These are phyloP conservation scores for Apiospora marii DNA, from an alignment of 2,329 filamentous ascomycete genomes.

Conservation along the genomic window DNA sequence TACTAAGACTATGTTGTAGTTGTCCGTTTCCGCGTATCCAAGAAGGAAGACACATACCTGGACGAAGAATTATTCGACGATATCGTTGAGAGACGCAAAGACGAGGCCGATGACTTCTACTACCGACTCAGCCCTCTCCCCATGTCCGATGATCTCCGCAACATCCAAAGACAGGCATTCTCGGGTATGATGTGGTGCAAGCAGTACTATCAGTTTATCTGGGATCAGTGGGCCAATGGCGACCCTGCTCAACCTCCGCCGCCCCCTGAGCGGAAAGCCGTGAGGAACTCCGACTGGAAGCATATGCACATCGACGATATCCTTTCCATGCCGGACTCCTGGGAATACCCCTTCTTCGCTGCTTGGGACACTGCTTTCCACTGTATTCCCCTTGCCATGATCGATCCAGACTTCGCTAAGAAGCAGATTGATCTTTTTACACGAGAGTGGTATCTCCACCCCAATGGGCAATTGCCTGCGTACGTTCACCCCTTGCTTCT, in stretches of 20 bases:
- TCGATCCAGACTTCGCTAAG: slow-evolving; percentile 97
- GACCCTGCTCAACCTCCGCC: slow-evolving; percentile 90
- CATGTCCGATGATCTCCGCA: slow-evolving; percentile 91
- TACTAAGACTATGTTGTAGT: slow-evolving; percentile 56
- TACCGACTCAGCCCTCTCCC: slow-evolving; percentile 90
- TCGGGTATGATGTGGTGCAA: slow-evolving; percentile 99
- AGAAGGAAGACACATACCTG: slow-evolving; percentile 76
- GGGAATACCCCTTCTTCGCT: slow-evolving; percentile 98
- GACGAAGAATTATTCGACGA: slow-evolving; percentile 95
- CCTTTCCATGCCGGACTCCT: slow-evolving; percentile 96
- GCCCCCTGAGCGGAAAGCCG: slow-evolving; percentile 77
- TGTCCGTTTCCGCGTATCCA: slow-evolving; percentile 88
- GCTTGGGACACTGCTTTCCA: slow-evolving; percentile 98
- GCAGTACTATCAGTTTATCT: slow-evolving; percentile 95
- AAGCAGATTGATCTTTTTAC: slow-evolving; percentile 97
- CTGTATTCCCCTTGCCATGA: slow-evolving; percentile 95
- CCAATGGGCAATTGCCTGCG: slow-evolving; percentile 92
- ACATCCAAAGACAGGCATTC: slow-evolving; percentile 93
- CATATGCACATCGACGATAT: slow-evolving; percentile 96
- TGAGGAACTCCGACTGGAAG: slow-evolving; percentile 91
- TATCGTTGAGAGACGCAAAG: slow-evolving; percentile 81
- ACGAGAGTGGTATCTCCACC: slow-evolving; percentile 98
- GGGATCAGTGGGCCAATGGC: slow-evolving; percentile 97
- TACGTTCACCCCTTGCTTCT: slow-evolving; percentile 52
- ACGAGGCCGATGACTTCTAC: slow-evolving; percentile 97